These are phyloP conservation scores for Gossypium schwendimanii DNA, from an alignment of 441 rosid genomes.

Conservation along the genomic window DNA sequence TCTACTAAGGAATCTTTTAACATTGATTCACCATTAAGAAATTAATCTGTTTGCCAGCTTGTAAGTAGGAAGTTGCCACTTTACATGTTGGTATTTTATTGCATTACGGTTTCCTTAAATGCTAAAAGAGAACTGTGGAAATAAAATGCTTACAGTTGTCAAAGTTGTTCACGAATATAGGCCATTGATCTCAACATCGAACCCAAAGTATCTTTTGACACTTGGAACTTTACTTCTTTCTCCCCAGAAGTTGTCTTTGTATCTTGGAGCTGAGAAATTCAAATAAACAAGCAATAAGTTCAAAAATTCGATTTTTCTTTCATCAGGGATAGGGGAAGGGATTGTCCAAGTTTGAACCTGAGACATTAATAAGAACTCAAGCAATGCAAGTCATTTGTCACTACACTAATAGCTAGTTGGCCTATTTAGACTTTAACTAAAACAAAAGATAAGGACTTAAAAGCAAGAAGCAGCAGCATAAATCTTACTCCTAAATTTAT, in stretches of 20 bases:
- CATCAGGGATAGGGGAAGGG: too few relatives aligned
- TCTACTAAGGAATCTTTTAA: neutral
- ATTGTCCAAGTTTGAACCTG: too few relatives aligned
- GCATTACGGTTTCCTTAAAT: neutral
- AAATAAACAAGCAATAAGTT: slow-evolving; percentile 11
- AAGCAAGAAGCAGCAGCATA: neutral
- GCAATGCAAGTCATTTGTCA: too few relatives aligned
- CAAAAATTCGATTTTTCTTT: neutral
- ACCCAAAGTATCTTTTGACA: slow-evolving; percentile 54
- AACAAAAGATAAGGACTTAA: neutral
- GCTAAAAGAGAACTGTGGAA: neutral
- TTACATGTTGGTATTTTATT: neutral
- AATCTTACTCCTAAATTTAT: neutral
- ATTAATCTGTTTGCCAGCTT: neutral
- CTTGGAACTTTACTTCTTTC: slow-evolving; percentile 60
- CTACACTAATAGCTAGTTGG: too few relatives aligned
- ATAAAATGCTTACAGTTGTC: slow-evolving; percentile 30
- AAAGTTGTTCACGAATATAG: slow-evolving; percentile 51
- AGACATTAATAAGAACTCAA: too few relatives aligned
- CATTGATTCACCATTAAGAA: neutral
- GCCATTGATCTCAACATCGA: slow-evolving; percentile 65
- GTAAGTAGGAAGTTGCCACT: neutral
- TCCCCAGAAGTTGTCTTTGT: slow-evolving; percentile 44
- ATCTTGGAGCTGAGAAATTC: slow-evolving; percentile 44
- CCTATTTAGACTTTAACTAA: neutral